phyloP scores from a whole-genome alignment of 2,329 filamentous ascomycete genomes.

The Phyllosticta citrichinensis region DNA sequence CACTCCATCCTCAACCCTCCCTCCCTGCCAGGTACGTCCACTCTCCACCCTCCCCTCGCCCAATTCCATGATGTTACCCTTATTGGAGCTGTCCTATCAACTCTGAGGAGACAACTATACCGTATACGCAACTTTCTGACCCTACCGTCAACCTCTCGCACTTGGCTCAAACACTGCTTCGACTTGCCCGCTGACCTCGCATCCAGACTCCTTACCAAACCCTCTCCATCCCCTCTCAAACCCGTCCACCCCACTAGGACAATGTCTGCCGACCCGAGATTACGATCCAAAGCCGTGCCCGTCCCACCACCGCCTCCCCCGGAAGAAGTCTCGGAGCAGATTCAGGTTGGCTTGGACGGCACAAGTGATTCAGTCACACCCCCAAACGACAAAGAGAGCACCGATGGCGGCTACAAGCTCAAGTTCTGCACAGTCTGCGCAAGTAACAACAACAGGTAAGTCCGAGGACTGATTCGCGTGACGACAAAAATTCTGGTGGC shows the following conservation, averaged over 20 bases:
- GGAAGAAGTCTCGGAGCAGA: constrained; percentile 23
- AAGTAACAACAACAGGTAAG: constrained; percentile 90
- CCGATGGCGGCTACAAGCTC: constrained; percentile 62
- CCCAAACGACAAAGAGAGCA: constrained; percentile 13
- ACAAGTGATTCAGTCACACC: constrained; percentile 5
- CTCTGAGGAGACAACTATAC: constrained; percentile 18
- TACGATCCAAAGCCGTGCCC: constrained; percentile 33
- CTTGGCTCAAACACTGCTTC: neutral
- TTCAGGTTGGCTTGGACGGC: neutral
- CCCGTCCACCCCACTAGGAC: neutral
- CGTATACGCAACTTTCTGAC: constrained; percentile 12
- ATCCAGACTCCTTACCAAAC: neutral
- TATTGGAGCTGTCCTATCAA: constrained; percentile 73
- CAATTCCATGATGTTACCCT: constrained; percentile 43
- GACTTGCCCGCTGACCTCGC: neutral
- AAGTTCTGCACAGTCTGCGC: constrained; percentile 99
- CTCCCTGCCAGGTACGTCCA: constrained; percentile 1
- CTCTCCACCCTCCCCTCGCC: neutral
- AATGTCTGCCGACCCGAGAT: constrained; percentile 39
- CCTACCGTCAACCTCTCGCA: neutral
- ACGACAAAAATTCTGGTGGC: neutral
- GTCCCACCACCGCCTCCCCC: constrained; percentile 43
- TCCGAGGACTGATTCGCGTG: constrained; percentile 2
- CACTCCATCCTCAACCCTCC: neutral
- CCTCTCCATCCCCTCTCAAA: neutral